These are phyloP conservation scores for Solanum hybrid DNA, from an alignment of 305 asterid genomes.

Conservation along the genomic window DNA sequence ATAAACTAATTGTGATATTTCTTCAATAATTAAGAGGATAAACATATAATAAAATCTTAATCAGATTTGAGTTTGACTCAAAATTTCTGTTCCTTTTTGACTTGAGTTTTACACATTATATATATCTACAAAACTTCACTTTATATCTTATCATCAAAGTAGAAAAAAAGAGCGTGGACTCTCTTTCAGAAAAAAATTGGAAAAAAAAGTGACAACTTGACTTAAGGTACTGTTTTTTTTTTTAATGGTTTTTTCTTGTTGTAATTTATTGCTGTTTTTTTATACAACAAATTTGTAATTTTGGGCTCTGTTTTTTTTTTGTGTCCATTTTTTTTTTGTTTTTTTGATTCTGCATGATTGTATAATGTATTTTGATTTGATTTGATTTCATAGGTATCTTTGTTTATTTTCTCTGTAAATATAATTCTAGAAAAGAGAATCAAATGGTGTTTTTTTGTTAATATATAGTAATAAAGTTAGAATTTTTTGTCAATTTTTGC, in stretches of 20 bases:
- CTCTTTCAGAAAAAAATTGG: neutral
- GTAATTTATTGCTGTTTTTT: neutral
- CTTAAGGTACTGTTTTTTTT: neutral
- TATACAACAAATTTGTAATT: neutral
- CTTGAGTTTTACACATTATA: neutral
- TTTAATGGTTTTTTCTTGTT: neutral
- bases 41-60: neutral
- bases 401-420: neutral
- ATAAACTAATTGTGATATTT: neutral
- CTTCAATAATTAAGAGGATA: neutral
- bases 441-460: neutral
- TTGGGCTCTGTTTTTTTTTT: neutral
- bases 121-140: too few species aligned
- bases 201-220: neutral
- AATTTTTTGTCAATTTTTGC: neutral
- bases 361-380: neutral
- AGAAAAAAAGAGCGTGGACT: neutral
- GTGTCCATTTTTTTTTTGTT: too few species aligned
- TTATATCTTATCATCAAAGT: too few species aligned
- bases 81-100: neutral
- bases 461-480: neutral
- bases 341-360: neutral
- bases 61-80: neutral
- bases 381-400: neutral
- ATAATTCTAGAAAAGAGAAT: neutral